phyloP scores from a whole-genome alignment of 2,329 filamentous ascomycete genomes.

The Colletotrichum sansevieriae region DNA sequence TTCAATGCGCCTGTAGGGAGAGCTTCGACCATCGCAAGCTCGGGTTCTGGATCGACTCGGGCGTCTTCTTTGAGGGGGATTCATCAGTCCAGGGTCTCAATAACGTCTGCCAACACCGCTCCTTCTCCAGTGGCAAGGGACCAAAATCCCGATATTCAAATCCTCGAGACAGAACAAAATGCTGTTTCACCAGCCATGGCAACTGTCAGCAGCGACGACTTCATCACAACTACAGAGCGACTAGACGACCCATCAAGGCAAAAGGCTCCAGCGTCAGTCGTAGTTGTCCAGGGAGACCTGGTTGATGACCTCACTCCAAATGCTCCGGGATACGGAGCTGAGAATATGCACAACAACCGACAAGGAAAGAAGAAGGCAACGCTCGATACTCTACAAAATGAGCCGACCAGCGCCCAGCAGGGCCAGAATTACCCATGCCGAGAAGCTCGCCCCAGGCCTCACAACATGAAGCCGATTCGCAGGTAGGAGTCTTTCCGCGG shows the following conservation, averaged over 20 bases:
- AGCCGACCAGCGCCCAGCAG: too few species aligned
- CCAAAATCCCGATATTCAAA: background rate
- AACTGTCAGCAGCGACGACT: conserved; percentile 55
- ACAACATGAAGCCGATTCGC: conserved; percentile 7
- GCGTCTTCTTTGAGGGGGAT: conserved; percentile 10
- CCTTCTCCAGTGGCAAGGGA: background rate
- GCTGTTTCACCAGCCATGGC: conserved; percentile 42
- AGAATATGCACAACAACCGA: background rate
- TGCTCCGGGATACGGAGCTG: background rate
- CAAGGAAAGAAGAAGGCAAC: background rate
- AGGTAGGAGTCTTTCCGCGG: conserved; percentile 4
- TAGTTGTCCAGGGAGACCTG: background rate
- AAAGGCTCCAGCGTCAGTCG: too few species aligned
- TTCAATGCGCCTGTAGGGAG: conserved; percentile 50
- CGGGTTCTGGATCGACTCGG: conserved; percentile 18
- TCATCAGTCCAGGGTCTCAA: conserved; percentile 17
- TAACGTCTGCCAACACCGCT: conserved; percentile 9
- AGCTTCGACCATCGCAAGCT: conserved; percentile 52
- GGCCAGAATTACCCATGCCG: background rate
- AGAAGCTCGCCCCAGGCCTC: background rate
- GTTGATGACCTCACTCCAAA: background rate
- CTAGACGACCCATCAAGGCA: background rate
- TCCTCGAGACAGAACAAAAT: background rate
- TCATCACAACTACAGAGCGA: conserved; percentile 40
- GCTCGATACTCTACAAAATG: background rate